Conservation (phyloP, 768 basidiomycete species). For the Mrakia gelida region DNA sequence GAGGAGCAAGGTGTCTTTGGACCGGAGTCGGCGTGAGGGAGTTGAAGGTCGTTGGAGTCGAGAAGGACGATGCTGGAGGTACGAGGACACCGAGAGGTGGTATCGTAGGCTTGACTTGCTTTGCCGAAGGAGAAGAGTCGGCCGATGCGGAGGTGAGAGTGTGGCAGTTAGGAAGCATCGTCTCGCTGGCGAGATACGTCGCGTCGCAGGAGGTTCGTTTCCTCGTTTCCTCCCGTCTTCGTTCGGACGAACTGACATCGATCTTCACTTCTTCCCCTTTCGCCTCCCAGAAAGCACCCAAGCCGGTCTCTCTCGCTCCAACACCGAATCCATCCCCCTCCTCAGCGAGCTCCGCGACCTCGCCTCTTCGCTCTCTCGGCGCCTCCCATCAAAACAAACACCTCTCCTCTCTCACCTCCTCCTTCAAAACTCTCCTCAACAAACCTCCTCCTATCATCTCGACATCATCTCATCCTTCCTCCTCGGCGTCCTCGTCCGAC, state of each 20-base stretch:
- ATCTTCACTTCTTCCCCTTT: not conserved
- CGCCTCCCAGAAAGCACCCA: not conserved
- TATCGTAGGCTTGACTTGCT: not conserved
- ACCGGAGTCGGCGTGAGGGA: slow-evolving; percentile 13
- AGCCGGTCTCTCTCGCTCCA: not conserved
- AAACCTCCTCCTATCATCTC: not conserved
- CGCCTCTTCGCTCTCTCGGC: not conserved
- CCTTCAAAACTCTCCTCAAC: slow-evolving; percentile 7
- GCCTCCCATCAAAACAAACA: not conserved
- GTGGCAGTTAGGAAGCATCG: slow-evolving; percentile 14
- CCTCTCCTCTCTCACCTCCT: slow-evolving; percentile 1
- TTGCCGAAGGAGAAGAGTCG: not conserved
- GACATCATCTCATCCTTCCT: not conserved
- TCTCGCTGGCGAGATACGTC: slow-evolving; percentile 13
- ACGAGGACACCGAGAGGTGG: slow-evolving; percentile 20
- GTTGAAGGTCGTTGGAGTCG: slow-evolving; percentile 4
- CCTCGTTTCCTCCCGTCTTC: not conserved
- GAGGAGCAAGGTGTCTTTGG: slow-evolving; percentile 9
- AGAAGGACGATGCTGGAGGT: not conserved
- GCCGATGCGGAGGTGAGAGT: slow-evolving; percentile 9
- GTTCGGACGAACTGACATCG: not conserved
- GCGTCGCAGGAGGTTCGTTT: not conserved
- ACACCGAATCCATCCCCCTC: not conserved
- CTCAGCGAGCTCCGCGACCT: not conserved
- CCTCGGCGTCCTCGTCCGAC: not conserved